These are phyloP conservation scores for Lactarius hatsudake DNA, from an alignment of 768 basidiomycete species.

Conservation along the genomic window DNA sequence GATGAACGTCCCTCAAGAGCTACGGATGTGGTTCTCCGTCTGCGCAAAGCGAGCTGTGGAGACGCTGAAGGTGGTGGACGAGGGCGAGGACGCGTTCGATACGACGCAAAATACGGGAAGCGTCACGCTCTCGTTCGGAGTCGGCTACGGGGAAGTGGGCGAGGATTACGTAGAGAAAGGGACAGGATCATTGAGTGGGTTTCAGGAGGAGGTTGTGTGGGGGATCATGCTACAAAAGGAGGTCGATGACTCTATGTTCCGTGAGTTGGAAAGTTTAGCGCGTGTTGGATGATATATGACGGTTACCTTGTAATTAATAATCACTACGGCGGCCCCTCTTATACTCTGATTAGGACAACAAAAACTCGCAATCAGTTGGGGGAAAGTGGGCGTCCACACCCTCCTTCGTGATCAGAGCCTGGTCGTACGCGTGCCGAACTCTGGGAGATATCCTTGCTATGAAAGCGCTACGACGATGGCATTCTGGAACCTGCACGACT, in stretches of 20 bases:
- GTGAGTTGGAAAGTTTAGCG: constrained; percentile 75
- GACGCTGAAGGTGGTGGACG: constrained; percentile 75
- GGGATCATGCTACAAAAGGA: constrained; percentile 69
- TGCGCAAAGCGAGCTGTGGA: constrained; percentile 69
- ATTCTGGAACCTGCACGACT: no score
- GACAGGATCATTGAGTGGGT: constrained; percentile 69
- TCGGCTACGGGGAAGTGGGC: constrained; percentile 76
- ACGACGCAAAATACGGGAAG: constrained; percentile 52
- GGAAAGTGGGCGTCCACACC: no score
- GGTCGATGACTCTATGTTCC: constrained; percentile 70
- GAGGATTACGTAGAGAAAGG: constrained; percentile 67
- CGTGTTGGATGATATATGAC: constrained; percentile 50
- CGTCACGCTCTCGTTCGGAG: constrained; percentile 74
- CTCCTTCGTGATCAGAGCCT: no score
- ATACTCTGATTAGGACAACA: no score
- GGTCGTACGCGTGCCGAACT: no score
- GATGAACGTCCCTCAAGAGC: constrained; percentile 46
- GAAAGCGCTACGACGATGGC: no score
- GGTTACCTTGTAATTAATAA: neutral
- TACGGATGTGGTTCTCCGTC: constrained; percentile 51
- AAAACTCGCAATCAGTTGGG: no score
- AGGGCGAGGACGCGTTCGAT: constrained; percentile 71
- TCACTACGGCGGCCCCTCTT: neutral
- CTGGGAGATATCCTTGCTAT: no score
- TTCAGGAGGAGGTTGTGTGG: constrained; percentile 65